These are phyloP conservation scores for Davidsoniella virescens DNA, from an alignment of 2,329 filamentous ascomycete species.

Conservation along the genomic window DNA sequence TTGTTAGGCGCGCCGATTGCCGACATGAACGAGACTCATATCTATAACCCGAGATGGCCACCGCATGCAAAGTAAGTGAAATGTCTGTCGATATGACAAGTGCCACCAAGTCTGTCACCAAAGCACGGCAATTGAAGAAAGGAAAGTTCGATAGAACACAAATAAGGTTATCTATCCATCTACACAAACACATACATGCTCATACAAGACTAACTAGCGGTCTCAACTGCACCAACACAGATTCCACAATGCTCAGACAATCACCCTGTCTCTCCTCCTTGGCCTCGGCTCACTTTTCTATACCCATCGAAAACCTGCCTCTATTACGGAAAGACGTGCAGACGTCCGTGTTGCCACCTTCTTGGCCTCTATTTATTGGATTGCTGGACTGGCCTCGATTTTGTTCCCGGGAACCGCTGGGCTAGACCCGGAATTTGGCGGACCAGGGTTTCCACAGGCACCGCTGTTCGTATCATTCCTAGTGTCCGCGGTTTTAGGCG, in stretches of 20 bases:
- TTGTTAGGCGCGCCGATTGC: constrained; percentile 24
- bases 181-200: too few relatives aligned
- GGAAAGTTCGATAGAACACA: too few relatives aligned
- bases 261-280: constrained; percentile 24
- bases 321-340: constrained; percentile 14
- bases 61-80: constrained; percentile 27
- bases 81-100: background rate
- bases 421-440: constrained; percentile 28
- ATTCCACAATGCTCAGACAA: constrained; percentile 28
- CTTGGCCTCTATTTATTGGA: constrained; percentile 27
- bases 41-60: constrained; percentile 29
- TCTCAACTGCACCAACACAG: constrained; percentile 13
- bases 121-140: too few relatives aligned
- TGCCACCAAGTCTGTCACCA: background rate
- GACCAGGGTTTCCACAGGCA: constrained; percentile 26
- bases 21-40: constrained; percentile 26
- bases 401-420: constrained; percentile 25
- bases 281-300: constrained; percentile 25
- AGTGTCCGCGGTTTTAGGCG: constrained; percentile 13
- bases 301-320: constrained; percentile 20
- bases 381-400: constrained; percentile 23
- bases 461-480: constrained; percentile 19
- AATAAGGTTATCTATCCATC: too few relatives aligned
- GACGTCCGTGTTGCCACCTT: constrained; percentile 21
- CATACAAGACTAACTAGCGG: too few relatives aligned